Percentiles rank a stretch among this genome's conserved stretches.
Evolutionary conservation across 2,329 filamentous ascomycete species (phyloP).

Genomic region (Fusarium falciforme): DNA sequence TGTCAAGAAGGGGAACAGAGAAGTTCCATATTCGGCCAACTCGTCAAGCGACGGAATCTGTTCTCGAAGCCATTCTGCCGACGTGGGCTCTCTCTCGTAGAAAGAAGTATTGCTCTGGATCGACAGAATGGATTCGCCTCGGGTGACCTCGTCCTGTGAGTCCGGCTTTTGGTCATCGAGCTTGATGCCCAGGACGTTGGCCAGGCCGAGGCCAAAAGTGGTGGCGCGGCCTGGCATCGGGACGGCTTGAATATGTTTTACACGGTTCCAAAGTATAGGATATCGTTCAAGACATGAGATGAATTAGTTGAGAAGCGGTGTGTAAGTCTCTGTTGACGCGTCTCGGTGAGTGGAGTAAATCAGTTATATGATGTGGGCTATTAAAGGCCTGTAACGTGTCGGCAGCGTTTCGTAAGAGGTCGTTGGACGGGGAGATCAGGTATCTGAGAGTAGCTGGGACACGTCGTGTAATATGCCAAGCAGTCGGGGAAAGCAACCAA

Average conservation of each 20-base stretch:
- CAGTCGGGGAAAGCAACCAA: background rate
- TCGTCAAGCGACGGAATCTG: conserved; percentile 69
- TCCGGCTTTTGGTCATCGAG: conserved; percentile 67
- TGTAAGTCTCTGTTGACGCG: background rate
- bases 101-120: conserved; percentile 80
- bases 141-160: conserved; percentile 70
- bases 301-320: background rate
- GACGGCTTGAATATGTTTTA: background rate
- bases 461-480: background rate
- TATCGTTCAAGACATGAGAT: background rate
- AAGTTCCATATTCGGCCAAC: conserved; percentile 70
- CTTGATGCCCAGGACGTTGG: conserved; percentile 86
- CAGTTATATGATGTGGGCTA: background rate
- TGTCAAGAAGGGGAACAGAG: conserved; percentile 86
- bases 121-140: conserved; percentile 85
- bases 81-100: conserved; percentile 83
- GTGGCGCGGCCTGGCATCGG: conserved; percentile 47
- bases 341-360: background rate
- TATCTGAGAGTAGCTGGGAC: background rate
- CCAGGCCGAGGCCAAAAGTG: conserved; percentile 77
- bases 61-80: conserved; percentile 76
- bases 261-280: background rate
- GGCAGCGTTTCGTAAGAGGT: background rate
- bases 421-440: background rate
- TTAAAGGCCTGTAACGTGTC: background rate